Percentiles rank a stretch among this genome's conserved stretches.
Evolutionary conservation across 495 filamentous ascomycete species (phyloP).

Genomic region (Neurospora sp.): DNA sequence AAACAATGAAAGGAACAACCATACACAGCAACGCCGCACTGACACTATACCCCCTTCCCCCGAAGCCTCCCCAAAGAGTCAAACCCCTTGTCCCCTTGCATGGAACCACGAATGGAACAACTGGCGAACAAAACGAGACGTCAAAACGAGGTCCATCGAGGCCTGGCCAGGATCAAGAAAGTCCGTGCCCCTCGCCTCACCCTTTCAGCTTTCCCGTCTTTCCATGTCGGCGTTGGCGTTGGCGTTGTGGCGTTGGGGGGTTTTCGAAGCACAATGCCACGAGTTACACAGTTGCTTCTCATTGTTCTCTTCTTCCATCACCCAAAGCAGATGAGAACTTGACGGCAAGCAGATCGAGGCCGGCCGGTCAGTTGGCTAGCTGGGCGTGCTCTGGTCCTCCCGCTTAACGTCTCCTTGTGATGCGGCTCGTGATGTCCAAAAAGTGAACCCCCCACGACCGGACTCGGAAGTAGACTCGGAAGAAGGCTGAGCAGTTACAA

Average conservation of each 20-base stretch:
- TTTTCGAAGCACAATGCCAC: not conserved
- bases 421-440: no score
- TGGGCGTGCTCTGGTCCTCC: no score
- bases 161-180: not conserved
- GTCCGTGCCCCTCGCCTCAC: not conserved
- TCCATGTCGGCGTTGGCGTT: not conserved
- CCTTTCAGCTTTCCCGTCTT: not conserved
- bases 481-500: not conserved
- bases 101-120: not conserved
- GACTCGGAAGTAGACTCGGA: not conserved
- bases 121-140: not conserved
- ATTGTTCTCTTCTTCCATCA: not conserved
- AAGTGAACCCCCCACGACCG: not conserved
- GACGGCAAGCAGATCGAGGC: no score
- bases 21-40: not conserved
- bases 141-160: not conserved
- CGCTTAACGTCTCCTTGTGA: no score
- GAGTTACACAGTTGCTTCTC: not conserved
- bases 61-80: not conserved
- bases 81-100: not conserved
- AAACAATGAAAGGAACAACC: not conserved
- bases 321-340: not conserved
- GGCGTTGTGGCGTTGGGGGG: not conserved
- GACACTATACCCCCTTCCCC: not conserved
- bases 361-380: no score